Evolutionary conservation across 2,329 filamentous ascomycete genomes (phyloP), one percentile per base, ranked within the genome.

Genomic region (Podosphaera xanthii): DNA sequence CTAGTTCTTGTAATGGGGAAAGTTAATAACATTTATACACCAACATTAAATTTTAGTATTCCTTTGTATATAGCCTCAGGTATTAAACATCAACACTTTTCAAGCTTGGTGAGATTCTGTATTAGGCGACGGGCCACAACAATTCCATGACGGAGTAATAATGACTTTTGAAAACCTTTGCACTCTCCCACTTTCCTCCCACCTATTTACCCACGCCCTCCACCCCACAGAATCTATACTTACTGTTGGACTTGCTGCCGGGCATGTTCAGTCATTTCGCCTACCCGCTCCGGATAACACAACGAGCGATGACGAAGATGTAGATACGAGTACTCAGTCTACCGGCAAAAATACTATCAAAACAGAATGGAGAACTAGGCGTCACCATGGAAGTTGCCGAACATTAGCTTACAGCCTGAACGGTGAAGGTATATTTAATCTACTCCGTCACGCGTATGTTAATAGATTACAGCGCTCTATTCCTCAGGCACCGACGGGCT

Each of bases 381-480:
- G 92, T 62, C 92, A 98, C 73, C 94, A 95, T 75, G 91, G 89
- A 10, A 96, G 89, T 76, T 97, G 91, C 69, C 79, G 92, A 58
- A 83, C 81, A 61, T 73, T 97, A 59, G 81, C 78, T 3, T 97
- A 90, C 72, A 84, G 82, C 63, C 71, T 81, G 60, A 90, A 96
- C 69, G 92, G 91, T 14, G 74, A 79, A 63, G 76, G 83, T 75
- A 71, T 77, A 72, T 76, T 64, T 77, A 75, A 36, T 3, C n/a
- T 14, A n/a, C 10, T 9, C 22, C 5, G n/a, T 12, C 14, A 44
- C 14, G 10, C 48, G 22, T n/a, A 50, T 10, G 12, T 49, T 44
- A 8, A 53, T 58, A 31, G 42, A 42, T 58, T 36, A 31, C 52
- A 64, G 65, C 81, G 74, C 75, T 67, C 72, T 85, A 83, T 69